phyloP scores from a whole-genome alignment of 1,139 yeast species.

The Kodamaea plutei region DNA sequence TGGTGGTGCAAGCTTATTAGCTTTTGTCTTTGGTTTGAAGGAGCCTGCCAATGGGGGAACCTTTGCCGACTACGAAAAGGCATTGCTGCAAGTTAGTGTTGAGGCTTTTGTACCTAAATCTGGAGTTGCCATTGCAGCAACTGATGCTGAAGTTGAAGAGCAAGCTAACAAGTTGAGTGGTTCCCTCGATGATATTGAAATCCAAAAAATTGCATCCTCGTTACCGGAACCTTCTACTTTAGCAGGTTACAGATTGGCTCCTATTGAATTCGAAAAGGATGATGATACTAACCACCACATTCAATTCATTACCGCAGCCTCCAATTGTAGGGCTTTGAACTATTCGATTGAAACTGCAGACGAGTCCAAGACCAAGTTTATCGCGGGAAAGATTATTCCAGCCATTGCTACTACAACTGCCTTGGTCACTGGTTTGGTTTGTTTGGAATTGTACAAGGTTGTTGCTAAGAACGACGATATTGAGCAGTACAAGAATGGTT shows the following conservation, averaged over 20 bases:
- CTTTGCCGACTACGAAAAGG: conserved; percentile 45
- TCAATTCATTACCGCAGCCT: conserved; percentile 94
- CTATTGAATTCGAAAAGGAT: conserved; percentile 95
- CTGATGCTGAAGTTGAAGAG: conserved; percentile 85
- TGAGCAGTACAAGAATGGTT: conserved; percentile 92
- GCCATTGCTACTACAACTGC: conserved; percentile 99
- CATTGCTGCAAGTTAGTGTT: conserved; percentile 44
- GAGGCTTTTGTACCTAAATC: conserved; percentile 64
- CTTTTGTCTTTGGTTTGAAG: conserved; percentile 81
- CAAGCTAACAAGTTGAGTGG: conserved; percentile 49
- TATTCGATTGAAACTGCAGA: conserved; percentile 81
- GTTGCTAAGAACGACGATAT: conserved; percentile 68
- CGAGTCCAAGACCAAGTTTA: conserved; percentile 70
- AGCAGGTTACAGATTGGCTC: conserved; percentile 80
- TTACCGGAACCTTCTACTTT: conserved; percentile 87
- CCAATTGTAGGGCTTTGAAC: conserved; percentile 91
- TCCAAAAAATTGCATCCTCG: conserved; percentile 61
- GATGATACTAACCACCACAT: conserved; percentile 96
- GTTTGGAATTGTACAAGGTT: conserved; percentile 87
- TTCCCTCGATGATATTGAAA: conserved; percentile 53
- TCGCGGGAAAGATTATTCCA: conserved; percentile 94
- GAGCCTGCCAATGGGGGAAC: conserved; percentile 32
- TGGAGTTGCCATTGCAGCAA: conserved; percentile 79
- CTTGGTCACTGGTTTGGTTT: conserved; percentile 89
- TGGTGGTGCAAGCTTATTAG: conserved; percentile 89